Base-by-base conservation (phyloP, 164 flowering plant species). In the Hamamelis virginiana region DNA sequence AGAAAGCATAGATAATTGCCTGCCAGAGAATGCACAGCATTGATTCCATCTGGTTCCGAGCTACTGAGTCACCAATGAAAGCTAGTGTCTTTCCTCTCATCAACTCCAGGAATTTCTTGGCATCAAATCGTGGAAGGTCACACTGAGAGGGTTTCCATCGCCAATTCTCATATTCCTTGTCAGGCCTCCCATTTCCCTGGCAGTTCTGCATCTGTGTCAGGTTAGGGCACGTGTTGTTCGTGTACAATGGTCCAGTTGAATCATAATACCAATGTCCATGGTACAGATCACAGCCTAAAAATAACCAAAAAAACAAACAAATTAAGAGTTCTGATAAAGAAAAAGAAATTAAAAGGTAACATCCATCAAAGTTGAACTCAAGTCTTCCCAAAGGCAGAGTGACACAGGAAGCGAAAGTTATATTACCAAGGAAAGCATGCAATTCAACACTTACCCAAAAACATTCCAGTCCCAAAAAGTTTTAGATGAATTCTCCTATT, bases 1-100 rank as follows among this genome's bases (percentile, higher is more conserved):
- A 33, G 27, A 60, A 21, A 45, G 47, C 46, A 45, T 14, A 15
- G 25, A 38, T 14, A 22, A 61, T 80, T 76, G 77, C 97, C 97
- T 92, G 97, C 98, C 98, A 92, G 18, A 94, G 86, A 73, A 92
- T 84, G 83, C 98, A 94, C 58, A 91, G 57, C 90, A 92, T 64
- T 16, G 98, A 92, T 60, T 94, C 98, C 95, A 92, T 89, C 74
- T 95, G 97, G 79, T 95, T 95, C 55, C 98, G 87, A 61, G 97
- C 94, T 83, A 95, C 98, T 9, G 98, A 92, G 68, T 95, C 98
- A 51, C 98, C 98, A 66, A 95, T 78, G 68, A 91, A 95, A 69
- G 97, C 97, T 48, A 95, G 71, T 45, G 96, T 95, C 78, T 95
- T 95, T 46, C 98, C 98, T 58, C 89, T 84, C 97, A 95, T 89